Base-by-base conservation (phyloP, 768 basidiomycete species). In the Hericium coralloides region DNA sequence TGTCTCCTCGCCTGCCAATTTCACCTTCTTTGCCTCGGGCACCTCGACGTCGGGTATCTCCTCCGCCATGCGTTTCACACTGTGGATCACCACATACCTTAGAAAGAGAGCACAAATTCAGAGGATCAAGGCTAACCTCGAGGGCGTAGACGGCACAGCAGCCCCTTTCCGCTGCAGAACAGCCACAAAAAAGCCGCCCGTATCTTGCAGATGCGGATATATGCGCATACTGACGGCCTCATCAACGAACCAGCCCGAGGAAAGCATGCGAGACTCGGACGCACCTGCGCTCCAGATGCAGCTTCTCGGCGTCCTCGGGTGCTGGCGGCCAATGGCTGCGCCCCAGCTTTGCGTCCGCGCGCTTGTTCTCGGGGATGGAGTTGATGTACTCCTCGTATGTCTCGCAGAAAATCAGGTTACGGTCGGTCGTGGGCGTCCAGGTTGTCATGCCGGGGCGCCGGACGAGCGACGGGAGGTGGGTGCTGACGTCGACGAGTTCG, bases 151-250 rank as follows among this genome's bases (percentile, higher is more conserved):
- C 5, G 43, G 26, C 2, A 61, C 56, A 36, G 58, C 50, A 10
- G 25, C 58, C 15, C 62, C 58, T 54, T 73, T 80, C 65, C 77
- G 81, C 66, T 87, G 79, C 38, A 98, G 69, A 0, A 97, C 88
- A 12, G 93, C 93, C n/a, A 99, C 84, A 67, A 97, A 99, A 73
- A 99, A 99, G 0, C 94, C 97, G 2, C 97, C 97, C 0, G 94
- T 92, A 66, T 99, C 90, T 70, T 98, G 97, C 9, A 97, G 73
- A 68, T 98, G 95, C 2, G 97, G 95, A 66, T 95, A 90, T 60
- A 98, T 82, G 39, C 97, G 81, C 69, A 98, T 72, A 63, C 94
- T 97, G 23, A 45, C 18, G 2, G 18, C 20, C 43, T 7, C 43
- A 45, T 45, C 43, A 45, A 20, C 2, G 2, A 9, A n/a, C 8